phyloP scores from a whole-genome alignment of 78 protist genomes.

The Dictyostelium firmibasis region DNA sequence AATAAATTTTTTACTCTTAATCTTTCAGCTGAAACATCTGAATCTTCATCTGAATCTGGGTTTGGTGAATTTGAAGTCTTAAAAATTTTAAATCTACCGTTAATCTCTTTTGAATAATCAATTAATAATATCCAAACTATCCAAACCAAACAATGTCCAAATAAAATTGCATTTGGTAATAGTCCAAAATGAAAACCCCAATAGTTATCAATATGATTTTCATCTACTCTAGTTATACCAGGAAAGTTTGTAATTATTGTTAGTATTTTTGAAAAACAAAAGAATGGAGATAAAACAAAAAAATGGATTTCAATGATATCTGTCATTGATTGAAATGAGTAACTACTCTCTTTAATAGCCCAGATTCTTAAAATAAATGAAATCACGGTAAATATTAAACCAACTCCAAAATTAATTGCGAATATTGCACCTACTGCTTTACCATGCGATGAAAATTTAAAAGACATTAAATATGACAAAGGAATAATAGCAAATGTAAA shows the following conservation, averaged over 20 bases:
- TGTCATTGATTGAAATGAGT: not conserved
- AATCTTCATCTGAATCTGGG: not conserved
- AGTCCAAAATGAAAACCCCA: not conserved
- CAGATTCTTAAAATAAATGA: not conserved
- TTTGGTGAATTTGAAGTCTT: not conserved
- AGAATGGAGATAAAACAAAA: not conserved
- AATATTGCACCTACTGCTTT: slow-evolving; percentile 5
- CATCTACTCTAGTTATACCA: not conserved
- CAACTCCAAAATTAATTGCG: not conserved
- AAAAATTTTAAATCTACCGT: not conserved
- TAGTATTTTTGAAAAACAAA: not conserved
- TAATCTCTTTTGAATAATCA: not conserved
- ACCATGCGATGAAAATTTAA: not conserved
- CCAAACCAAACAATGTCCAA: not conserved
- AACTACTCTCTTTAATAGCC: not conserved
- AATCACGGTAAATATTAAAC: not conserved
- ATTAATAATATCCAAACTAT: not conserved
- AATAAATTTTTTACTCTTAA: not conserved
- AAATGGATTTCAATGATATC: not conserved
- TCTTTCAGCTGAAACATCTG: slow-evolving; percentile 30
- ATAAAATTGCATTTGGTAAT: not conserved
- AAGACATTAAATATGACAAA: not conserved
- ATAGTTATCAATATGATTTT: not conserved
- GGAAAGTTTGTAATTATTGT: not conserved
- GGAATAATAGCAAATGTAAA: not conserved